Evolutionary conservation across 192 early-diverging fungal species (phyloP), one percentile per base, ranked within the genome.

Genomic region (Coemansia sp.): DNA sequence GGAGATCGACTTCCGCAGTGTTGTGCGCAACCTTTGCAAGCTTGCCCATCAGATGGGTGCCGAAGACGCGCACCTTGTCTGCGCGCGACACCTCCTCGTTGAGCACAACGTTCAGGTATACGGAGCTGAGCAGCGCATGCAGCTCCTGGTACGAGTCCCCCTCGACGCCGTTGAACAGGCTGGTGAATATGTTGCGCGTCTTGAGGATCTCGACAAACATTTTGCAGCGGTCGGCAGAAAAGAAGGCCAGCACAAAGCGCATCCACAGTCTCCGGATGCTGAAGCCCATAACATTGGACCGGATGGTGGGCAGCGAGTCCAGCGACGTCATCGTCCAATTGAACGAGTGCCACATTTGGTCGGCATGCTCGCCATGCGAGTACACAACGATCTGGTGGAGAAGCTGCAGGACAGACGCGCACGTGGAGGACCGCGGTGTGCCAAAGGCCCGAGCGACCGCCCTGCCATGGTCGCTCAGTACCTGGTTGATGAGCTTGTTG

Each of bases 231-330:
- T 71, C 71, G n/a, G 57, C 73, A 0, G 68, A 54, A 64, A 82
- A 82, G 40, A 82, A 82, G 32, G 65, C 56, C 4, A 82, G 35
- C 48, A 82, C 79, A 71, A 71, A 82, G 25, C 79, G 70, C 14
- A 60, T 71, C 79, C 79, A 82, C 48, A 77, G 56, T n/a, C 65
- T 54, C 9, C 79, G 59, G 19, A 76, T 65, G 63, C 74, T 74
- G n/a, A 74, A 66, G 8, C 75, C 79, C 7, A 68, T 62, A 6
- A 71, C 65, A 7, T 43, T 63, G 14, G 73, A 65, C 13, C 78
- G 54, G 15, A 65, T 63, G 22, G 22, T 54, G 0, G 74, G 59
- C 55, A 82, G 34, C 41, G 42, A 45, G 0, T 63, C 59, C 25
- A 82, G 38, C 4, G 62, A 22, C 25, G 63, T 67, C 49, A 67